Evolutionary conservation across 129 eudicot species (phyloP), one percentile per base, ranked within the genome.

Genomic region (Chrysanthemum lavandulifolium): DNA sequence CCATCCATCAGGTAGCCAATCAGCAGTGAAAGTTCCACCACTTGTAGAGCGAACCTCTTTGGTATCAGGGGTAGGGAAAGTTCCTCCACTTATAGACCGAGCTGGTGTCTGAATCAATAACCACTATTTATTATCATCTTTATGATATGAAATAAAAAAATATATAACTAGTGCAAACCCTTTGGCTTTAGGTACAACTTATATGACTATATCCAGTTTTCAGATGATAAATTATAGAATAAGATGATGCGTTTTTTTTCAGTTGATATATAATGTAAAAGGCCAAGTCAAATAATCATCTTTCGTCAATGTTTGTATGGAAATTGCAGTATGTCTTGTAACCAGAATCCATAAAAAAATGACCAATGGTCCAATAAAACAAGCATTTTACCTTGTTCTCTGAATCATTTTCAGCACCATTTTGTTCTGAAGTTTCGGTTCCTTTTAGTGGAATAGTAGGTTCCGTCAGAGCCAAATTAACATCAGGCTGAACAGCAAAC

Each of bases 1-100:
- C 96, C 96, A 89, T 72, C 96, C 96, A 25, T 55, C 69, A 55
- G 96, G 96, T 79, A 89, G 84, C 89, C 88, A 83, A 15, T 71
- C 80, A 51, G 74, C 43, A 19, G 65, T 29, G 19, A 65, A 13
- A 53, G 52, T 11, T 79, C 57, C 78, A 45, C 64, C 76, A 49
- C 56, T 27, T 60, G 13, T 25, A 27, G 52, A 8, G 6, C 78
- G 78, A 19, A 19, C 61, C 67, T 61, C 71, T 53, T 62, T 73
- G 45, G 51, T 66, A 69, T 5, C 54, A 64, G 78, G 82, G 47
- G 59, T 79, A 29, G 74, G 23, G 49, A 64, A 9, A 60, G 40
- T 14, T 74, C 67, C 84, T 51, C 76, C 80, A 29, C 69, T 68
- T 67, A 64, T 65, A 52, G 65, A 36, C 3, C 82, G 82, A 27